Percentiles rank a stretch among this genome's conserved stretches.
Conservation (phyloP, 2,329 filamentous ascomycete genomes). For the Penicillium sp. region DNA sequence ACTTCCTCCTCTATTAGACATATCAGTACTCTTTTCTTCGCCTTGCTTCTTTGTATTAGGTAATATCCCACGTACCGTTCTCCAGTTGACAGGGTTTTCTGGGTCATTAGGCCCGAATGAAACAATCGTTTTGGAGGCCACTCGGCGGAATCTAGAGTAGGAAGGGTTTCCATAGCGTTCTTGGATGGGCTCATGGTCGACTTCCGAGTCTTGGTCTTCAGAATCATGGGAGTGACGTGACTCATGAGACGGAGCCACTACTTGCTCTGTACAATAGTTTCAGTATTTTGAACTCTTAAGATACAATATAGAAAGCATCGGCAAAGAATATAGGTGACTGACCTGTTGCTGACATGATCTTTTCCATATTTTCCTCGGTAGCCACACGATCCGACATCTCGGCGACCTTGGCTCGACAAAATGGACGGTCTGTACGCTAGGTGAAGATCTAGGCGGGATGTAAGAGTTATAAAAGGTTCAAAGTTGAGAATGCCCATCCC, state of each 20-base stretch:
- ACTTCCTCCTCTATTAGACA: slow-evolving; percentile 24
- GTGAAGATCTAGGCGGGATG: slow-evolving; percentile 14
- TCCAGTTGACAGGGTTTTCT: slow-evolving; percentile 37
- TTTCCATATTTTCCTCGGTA: slow-evolving; percentile 19
- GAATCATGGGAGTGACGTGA: slow-evolving; percentile 14
- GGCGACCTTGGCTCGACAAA: slow-evolving; percentile 1
- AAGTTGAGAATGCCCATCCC: slow-evolving; percentile 4
- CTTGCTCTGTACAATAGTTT: slow-evolving; percentile 8
- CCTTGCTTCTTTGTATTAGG: neutral
- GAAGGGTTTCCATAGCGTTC: slow-evolving; percentile 28
- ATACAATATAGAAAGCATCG: neutral
- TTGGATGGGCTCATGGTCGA: slow-evolving; percentile 26
- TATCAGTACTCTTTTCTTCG: neutral
- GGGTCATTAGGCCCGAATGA: slow-evolving; percentile 36
- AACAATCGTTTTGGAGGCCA: slow-evolving; percentile 38
- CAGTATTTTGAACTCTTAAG: neutral
- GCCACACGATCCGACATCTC: slow-evolving; percentile 20
- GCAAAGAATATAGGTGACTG: neutral
- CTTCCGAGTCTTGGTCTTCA: slow-evolving; percentile 17
- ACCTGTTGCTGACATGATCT: slow-evolving; percentile 21
- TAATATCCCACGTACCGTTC: slow-evolving; percentile 22
- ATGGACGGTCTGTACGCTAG: neutral
- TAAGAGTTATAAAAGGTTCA: slow-evolving; percentile 9
- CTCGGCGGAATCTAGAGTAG: slow-evolving; percentile 31
- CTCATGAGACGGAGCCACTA: slow-evolving; percentile 12